Evolutionary conservation across 192 early-diverging fungal species (phyloP), one percentile per base, ranked within the genome.

Genomic region (Allomyces arbusculus): DNA sequence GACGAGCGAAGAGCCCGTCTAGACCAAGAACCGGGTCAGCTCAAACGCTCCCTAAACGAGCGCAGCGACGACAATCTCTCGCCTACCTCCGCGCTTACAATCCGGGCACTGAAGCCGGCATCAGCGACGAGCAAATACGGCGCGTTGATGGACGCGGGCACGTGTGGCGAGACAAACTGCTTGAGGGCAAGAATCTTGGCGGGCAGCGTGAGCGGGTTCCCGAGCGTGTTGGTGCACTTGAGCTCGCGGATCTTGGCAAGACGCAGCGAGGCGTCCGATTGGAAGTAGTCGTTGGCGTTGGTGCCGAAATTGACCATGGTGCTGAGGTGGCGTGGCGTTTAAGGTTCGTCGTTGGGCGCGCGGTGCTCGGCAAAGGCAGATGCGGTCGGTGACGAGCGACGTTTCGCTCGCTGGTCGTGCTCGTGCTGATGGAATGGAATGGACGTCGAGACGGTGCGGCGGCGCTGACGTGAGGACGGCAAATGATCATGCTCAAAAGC

Each of bases 191-290:
- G 50, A 16, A 58, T 58, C 50, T 58, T 58, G 50, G 16, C 69
- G 7, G 72, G 68, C 22, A 73, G 44, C 23, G 72, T 73, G 44
- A 73, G 65, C 63, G 71, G 23, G 69, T 73, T 70, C 10, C 72
- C 72, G 14, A 70, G 72, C 10, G 69, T 73, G 63, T 73, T 73
- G 43, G 65, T 67, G 16, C 50, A n/a, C 50, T 58, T 58, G 50
- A 58, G 50, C 16, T 58, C 50, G 50, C 50, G 50, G 50, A 58
- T 14, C 50, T n/a, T 14, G 16, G 12, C 16, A 14, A n/a, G 12
- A n/a, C 50, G 50, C 50, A 58, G 50, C 50, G 50, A 58, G 12
- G 50, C 50, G 50, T 58, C 50, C 50, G 50, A 58, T 16, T 58
- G 50, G 50, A 58, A 58, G 20, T 20, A 58, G 50, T 58, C 50